Percentiles rank a stretch among this genome's conserved stretches.
Evolutionary conservation across 1,284 basidiomycete genomes (phyloP).

Genomic region (Moesziomyces globuligerus): DNA sequence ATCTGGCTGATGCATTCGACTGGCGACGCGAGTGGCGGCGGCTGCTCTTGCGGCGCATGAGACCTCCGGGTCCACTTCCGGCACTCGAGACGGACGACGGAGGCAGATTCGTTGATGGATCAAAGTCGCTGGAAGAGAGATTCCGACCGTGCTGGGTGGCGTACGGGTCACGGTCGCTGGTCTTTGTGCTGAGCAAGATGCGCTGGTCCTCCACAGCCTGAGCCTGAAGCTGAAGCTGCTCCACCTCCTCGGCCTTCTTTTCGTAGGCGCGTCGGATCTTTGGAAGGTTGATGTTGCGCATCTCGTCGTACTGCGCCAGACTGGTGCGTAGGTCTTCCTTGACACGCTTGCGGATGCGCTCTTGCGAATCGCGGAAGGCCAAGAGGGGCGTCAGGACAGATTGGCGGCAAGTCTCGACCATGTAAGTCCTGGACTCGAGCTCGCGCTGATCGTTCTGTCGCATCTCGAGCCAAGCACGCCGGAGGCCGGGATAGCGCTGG

Average conservation of each 20-base stretch:
- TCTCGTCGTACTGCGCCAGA: slow-evolving; percentile 59
- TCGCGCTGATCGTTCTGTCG: slow-evolving; percentile 53
- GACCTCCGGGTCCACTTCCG: slow-evolving; percentile 1
- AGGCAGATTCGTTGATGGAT: slow-evolving; percentile 13
- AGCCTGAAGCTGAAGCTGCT: slow-evolving; percentile 56
- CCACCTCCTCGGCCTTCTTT: slow-evolving; percentile 61
- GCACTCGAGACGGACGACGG: slow-evolving; percentile 14
- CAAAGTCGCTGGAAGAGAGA: slow-evolving; percentile 15
- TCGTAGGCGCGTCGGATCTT: slow-evolving; percentile 59
- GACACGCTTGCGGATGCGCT: slow-evolving; percentile 61
- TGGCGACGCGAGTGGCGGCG: slow-evolving; percentile 29
- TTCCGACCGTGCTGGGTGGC: slow-evolving; percentile 8
- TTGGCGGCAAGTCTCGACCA: slow-evolving; percentile 49
- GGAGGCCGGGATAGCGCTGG: slow-evolving; percentile 30
- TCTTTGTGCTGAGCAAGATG: slow-evolving; percentile 44
- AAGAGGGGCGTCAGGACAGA: slow-evolving; percentile 53
- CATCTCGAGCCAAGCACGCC: slow-evolving; percentile 54
- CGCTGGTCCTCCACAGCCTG: slow-evolving; percentile 64
- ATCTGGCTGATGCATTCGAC: slow-evolving; percentile 26
- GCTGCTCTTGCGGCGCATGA: slow-evolving; percentile 37
- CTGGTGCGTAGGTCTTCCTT: slow-evolving; percentile 59
- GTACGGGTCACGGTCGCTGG: slow-evolving; percentile 16
- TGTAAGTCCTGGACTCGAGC: slow-evolving; percentile 55
- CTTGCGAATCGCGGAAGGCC: slow-evolving; percentile 61
- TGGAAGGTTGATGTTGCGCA: slow-evolving; percentile 54